Conservation (phyloP, 441 rosid species). For the Arabidopsis hybrid region DNA sequence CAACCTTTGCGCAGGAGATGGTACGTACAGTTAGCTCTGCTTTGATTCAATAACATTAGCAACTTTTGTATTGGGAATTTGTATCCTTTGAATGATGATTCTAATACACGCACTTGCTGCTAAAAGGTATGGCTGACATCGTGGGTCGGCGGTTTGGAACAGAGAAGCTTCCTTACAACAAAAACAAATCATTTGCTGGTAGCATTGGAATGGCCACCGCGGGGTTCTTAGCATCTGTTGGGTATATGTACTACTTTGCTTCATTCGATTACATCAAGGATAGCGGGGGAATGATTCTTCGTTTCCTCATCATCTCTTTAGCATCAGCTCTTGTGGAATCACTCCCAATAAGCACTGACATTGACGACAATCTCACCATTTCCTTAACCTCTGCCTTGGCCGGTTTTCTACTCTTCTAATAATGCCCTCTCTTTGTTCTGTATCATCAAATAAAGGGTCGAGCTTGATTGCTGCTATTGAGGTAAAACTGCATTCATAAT, state of each 20-base stretch:
- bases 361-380: conserved; percentile 90
- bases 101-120: conserved; percentile 4
- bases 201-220: conserved; percentile 71
- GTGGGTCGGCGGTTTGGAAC: conserved; percentile 72
- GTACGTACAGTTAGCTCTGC: conserved; percentile 51
- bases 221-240: conserved; percentile 73
- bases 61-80: conserved; percentile 3
- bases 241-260: conserved; percentile 75
- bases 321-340: conserved; percentile 84
- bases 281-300: conserved; percentile 59
- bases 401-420: conserved; percentile 55
- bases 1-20: conserved; percentile 96
- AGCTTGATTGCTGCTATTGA: not conserved
- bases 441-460: conserved; percentile 18
- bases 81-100: conserved; percentile 5
- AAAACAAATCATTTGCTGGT: conserved; percentile 75
- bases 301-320: conserved; percentile 69
- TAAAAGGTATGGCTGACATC: conserved; percentile 80
- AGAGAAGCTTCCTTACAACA: conserved; percentile 77
- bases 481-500: not conserved
- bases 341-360: conserved; percentile 75
- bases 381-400: conserved; percentile 68
- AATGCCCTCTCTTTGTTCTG: not conserved
- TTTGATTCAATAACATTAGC: not conserved
- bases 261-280: conserved; percentile 64